Evolutionary conservation across 1,139 yeast species (phyloP), one percentile per base, ranked within the genome.

Genomic region (Taphrina communis): DNA sequence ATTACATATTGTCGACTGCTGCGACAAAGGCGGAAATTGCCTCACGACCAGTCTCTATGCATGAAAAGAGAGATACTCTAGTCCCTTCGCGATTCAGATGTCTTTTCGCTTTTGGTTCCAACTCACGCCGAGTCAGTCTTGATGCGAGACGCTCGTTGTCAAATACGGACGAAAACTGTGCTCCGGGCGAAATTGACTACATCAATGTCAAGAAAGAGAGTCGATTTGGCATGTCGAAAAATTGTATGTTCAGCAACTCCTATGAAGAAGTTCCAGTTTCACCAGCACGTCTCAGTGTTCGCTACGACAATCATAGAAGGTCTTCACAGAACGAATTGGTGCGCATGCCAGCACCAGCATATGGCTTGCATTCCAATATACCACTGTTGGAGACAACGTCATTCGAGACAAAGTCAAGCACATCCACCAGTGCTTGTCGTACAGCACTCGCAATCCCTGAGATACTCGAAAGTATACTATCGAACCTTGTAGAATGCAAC

Each of bases 361-460:
- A 11, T 9, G 14, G 11, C 14, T 17, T 44, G 42, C 14, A 9
- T 39, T 39, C 42, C 11, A 2, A 9, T 39, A 14, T 11, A 39
- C 42, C 42, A 39, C 17, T 44, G 12, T 12, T 44, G 19, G 48
- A 12, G 48, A 44, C n/a, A 12, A 14, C 19, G 48, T 7, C 19
- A 44, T n/a, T 12, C 48, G 19, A 44, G 8, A 14, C 19, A 7
- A 21, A 21, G 36, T 4, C 53, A 21, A 11, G 36, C n/a, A 50
- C 53, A 9, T 11, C 36, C n/a, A 7, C n/a, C 14, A 17, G 58
- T 17, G 58, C 58, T 12, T 53, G 58, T 38, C 12, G 21, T 19
- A 14, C 41, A 6, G 67, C 56, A 19, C 56, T 63, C 25, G 42
- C 21, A 19, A 46, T 63, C 19, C 61, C 67, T 21, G 67, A 63